A percentile compares a stretch with the other conserved stretches of the same genome.
phyloP scores from a whole-genome alignment of 257 asterid species.

The Solanum gracilifrons region DNA sequence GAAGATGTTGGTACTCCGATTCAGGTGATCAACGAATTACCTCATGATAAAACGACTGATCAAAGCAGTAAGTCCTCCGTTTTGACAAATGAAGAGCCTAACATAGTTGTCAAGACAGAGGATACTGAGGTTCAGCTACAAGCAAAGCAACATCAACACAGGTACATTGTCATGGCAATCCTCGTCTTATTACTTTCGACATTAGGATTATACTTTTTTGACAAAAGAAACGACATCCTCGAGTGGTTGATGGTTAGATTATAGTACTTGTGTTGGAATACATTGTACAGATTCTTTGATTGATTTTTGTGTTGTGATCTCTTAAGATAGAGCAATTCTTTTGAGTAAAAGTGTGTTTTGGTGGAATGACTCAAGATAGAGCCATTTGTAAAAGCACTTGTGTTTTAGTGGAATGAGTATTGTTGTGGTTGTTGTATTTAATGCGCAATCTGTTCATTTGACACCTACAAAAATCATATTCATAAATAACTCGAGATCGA shows the following conservation, averaged over 20 bases:
- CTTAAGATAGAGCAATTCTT: background rate
- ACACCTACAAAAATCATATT: background rate
- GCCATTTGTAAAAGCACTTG: background rate
- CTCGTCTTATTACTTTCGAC: constrained; percentile 33
- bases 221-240: constrained; percentile 1
- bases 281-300: constrained; percentile 1
- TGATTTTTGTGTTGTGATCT: background rate
- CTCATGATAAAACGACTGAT: constrained; percentile 1
- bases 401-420: background rate
- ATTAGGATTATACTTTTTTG: constrained; percentile 30
- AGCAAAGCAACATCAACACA: constrained; percentile 13
- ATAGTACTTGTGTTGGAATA: background rate
- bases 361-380: background rate
- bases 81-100: constrained; percentile 2
- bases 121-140: background rate
- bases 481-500: background rate
- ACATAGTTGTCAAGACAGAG: constrained; percentile 11
- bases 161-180: constrained; percentile 15
- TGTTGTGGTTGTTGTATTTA: background rate
- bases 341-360: background rate
- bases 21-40: constrained; percentile 35
- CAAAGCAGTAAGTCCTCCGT: constrained; percentile 10
- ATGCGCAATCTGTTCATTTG: background rate
- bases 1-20: constrained; percentile 1
- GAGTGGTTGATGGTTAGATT: constrained; percentile 5